These are phyloP conservation scores for Chloris gayana DNA, from an alignment of 176 grass and related monocot species.

Conservation along the genomic window DNA sequence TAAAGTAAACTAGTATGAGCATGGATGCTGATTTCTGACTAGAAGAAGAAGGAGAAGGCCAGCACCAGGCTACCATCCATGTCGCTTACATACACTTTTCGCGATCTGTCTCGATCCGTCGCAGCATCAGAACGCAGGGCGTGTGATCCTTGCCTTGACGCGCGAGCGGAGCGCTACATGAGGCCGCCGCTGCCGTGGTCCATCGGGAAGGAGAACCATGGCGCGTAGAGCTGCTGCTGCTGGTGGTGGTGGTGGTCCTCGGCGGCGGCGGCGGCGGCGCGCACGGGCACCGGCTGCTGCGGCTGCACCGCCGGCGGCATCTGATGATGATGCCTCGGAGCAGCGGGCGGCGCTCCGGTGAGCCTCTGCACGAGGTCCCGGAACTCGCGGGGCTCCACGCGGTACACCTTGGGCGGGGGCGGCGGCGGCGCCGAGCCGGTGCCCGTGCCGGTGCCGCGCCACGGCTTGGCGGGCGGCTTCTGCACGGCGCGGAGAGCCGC, in stretches of 20 bases:
- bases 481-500: constrained; percentile 35
- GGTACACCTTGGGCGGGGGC: constrained; percentile 59
- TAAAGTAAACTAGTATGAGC: no score
- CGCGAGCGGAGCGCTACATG: neutral
- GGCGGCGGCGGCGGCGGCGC: neutral
- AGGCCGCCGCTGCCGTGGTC: constrained; percentile 9
- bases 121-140: no score
- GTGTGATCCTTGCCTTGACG: no score
- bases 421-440: neutral
- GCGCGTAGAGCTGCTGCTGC: constrained; percentile 4
- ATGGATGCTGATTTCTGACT: no score
- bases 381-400: constrained; percentile 58
- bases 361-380: constrained; percentile 64
- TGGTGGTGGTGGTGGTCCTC: neutral
- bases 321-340: neutral
- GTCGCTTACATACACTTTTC: no score
- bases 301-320: neutral
- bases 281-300: constrained; percentile 12
- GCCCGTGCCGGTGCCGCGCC: neutral
- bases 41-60: no score
- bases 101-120: no score
- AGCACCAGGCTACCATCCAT: no score
- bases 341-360: constrained; percentile 40
- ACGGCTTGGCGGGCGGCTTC: constrained; percentile 48
- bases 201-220: constrained; percentile 43